Percentiles rank a stretch among this genome's conserved stretches.
These are phyloP conservation scores for Penicillium sp. DNA, from an alignment of 2,329 filamentous ascomycete species.

Conservation along the genomic window DNA sequence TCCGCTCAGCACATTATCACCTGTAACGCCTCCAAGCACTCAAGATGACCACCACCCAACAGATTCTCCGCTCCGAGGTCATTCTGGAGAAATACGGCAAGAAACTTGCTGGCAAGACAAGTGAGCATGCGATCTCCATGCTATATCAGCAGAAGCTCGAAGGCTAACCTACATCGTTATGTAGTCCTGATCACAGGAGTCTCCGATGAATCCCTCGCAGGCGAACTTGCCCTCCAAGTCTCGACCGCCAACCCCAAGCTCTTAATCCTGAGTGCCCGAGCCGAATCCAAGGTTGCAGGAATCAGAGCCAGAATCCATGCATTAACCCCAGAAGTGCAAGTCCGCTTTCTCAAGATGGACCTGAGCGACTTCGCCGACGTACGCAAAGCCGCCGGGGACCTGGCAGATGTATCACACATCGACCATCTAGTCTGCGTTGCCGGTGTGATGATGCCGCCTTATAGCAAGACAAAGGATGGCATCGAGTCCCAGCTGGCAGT, in stretches of 20 bases:
- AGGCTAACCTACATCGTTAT: not conserved
- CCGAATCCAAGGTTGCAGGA: constrained; percentile 16
- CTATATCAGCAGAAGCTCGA: too few species aligned
- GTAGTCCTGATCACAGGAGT: constrained; percentile 27
- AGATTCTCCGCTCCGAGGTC: constrained; percentile 20
- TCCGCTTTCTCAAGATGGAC: constrained; percentile 23
- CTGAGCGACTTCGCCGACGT: constrained; percentile 15
- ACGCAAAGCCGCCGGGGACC: constrained; percentile 11
- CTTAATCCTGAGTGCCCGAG: constrained; percentile 23
- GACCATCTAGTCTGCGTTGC: constrained; percentile 21
- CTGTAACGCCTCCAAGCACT: too few species aligned
- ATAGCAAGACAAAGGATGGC: constrained; percentile 21
- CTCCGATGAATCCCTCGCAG: constrained; percentile 22
- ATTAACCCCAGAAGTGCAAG: constrained; percentile 16
- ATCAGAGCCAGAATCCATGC: constrained; percentile 19
- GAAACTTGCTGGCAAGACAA: constrained; percentile 18
- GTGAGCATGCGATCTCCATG: not conserved
- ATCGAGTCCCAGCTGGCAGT: constrained; percentile 44
- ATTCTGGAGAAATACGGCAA: constrained; percentile 22
- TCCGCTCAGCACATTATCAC: too few species aligned
- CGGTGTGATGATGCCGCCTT: constrained; percentile 23
- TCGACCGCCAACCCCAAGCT: constrained; percentile 19
- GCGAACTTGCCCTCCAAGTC: constrained; percentile 24
- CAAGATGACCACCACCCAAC: constrained; percentile 12
- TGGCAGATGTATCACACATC: constrained; percentile 18